Base-by-base conservation (phyloP, 352 stramenopile species). In the Elongisporangium prolatum region DNA sequence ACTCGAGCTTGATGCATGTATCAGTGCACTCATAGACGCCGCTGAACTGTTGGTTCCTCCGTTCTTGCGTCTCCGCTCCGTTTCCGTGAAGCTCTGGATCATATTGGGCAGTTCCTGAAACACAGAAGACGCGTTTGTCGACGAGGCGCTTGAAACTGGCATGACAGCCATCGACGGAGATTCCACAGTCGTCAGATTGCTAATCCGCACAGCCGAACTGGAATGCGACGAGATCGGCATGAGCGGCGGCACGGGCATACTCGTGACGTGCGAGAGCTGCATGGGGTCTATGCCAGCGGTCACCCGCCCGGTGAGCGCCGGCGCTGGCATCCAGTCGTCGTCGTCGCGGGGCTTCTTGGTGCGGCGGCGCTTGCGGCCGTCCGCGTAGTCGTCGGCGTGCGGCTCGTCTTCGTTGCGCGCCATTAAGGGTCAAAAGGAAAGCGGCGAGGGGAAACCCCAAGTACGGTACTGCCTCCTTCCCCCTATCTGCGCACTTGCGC, bases 81-180 rank as follows among this genome's bases (percentile, higher is more conserved):
- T 75, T 56, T 89, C 78, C 16, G 72, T 66, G 56, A 88, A 88
- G 64, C 76, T 88, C 58, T 77, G 77, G 60, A 89, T 80, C 3
- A 74, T 60, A 16, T 59, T 60, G 7, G 82, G 78, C 49, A 75
- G 61, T 54, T 84, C 77, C 52, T 82, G 72, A 56, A 89, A 89
- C 9, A 89, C 64, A 21, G 74, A 84, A 22, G 61, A 55, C 54
- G 56, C 24, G 24, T 34, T 34, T 7, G 3, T 54, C 28, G 59
- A 11, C 13, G 28, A 17, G 34, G 34, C 34, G 7, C 7, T 17
- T 1, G 34, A 44, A 1, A 44, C 34, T 13, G 34, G 34, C 34
- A 44, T 44, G 34, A 44, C 34, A 9, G 34, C 34, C 34, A 44
- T 44, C 1, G 34, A 44, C 9, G 34, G 34, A 13, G 34, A 44